phyloP scores from a whole-genome alignment of 164 flowering plant species.

The Pachysandra terminalis region DNA sequence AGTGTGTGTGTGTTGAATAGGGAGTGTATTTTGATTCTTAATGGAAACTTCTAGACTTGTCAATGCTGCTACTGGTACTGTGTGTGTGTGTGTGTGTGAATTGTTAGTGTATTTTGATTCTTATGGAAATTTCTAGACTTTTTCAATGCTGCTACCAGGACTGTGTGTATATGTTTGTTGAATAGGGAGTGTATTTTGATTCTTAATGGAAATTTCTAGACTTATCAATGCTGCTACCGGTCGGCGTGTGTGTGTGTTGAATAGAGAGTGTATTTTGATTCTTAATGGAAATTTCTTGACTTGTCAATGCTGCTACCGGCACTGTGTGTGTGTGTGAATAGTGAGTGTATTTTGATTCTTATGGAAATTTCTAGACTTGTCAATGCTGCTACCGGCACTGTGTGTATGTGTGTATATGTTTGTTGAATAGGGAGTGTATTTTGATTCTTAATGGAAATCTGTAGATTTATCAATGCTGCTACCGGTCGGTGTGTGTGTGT shows the following conservation, averaged over 20 bases:
- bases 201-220: too few species aligned
- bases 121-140: too few species aligned
- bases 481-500: conserved; percentile 69
- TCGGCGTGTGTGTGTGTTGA: too few species aligned
- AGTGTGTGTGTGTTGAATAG: conserved; percentile 61
- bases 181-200: too few species aligned
- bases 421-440: background rate
- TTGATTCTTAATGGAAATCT: conserved; percentile 13
- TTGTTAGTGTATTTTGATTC: conserved; percentile 1
- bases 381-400: too few species aligned
- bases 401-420: too few species aligned
- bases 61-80: too few species aligned
- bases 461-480: conserved; percentile 85
- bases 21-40: background rate
- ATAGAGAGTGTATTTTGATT: too few species aligned
- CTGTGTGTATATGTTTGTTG: too few species aligned
- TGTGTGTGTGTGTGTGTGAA: too few species aligned
- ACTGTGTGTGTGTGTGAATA: conserved; percentile 61
- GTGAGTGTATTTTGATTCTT: background rate
- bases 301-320: conserved; percentile 92
- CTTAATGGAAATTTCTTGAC: conserved; percentile 38
- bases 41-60: background rate
- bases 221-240: too few species aligned
- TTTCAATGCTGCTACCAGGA: too few species aligned
- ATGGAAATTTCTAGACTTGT: background rate